Evolutionary conservation across 768 basidiomycete genomes (phyloP).

Genomic region (Lactarius vividus): DNA sequence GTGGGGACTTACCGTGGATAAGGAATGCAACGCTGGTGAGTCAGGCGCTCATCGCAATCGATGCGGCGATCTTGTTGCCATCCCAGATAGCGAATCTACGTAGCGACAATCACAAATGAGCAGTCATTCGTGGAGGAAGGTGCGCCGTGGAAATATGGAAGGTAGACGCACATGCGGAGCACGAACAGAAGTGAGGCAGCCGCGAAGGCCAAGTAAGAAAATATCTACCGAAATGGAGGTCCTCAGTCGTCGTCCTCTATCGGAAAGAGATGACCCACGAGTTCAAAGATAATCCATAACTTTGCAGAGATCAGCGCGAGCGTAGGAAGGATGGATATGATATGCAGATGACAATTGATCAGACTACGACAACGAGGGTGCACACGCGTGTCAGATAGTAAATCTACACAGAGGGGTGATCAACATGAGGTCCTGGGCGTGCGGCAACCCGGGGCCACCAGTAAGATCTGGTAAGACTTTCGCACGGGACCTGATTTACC

Average conservation of each 20-base stretch:
- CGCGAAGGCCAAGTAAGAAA: neutral
- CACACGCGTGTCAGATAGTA: slow-evolving; percentile 14
- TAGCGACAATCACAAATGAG: neutral
- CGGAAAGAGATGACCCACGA: neutral
- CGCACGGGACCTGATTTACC: too few relatives aligned
- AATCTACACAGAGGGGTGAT: neutral
- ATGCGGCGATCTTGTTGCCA: neutral
- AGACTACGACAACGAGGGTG: neutral
- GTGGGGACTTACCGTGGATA: neutral
- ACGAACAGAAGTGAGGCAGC: slow-evolving; percentile 6
- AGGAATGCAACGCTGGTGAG: neutral
- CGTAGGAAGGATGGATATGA: neutral
- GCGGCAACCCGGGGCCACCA: too few relatives aligned
- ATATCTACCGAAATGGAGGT: neutral
- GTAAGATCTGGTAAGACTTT: too few relatives aligned
- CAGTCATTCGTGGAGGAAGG: neutral
- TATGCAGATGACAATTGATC: slow-evolving; percentile 16
- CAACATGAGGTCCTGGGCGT: neutral
- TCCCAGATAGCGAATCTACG: slow-evolving; percentile 18
- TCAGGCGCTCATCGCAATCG: neutral
- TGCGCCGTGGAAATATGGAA: neutral
- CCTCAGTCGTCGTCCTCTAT: too few relatives aligned
- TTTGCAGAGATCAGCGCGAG: neutral
- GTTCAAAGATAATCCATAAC: neutral
- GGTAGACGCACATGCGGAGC: slow-evolving; percentile 15